Evolutionary conservation across 129 eudicot genomes (phyloP), one percentile per base, ranked within the genome.

Genomic region (Tagetes erecta): DNA sequence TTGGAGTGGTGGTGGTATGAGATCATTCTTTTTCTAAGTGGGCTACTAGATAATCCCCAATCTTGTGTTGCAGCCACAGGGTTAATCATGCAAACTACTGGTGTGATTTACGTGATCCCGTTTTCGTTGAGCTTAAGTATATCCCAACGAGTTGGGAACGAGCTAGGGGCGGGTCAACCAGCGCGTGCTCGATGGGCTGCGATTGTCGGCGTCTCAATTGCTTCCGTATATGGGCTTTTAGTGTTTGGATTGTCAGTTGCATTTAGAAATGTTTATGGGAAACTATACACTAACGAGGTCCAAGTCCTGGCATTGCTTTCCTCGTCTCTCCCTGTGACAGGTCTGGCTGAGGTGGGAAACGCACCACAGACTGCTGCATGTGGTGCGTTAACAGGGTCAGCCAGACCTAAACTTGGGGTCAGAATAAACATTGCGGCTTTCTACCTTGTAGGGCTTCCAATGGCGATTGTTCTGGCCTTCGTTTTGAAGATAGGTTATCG

Each of bases 1-100:
- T 73, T 93, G 49, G 98, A 93, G 35, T 93, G 98, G 98, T 93
- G 98, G 98, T 93, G 90, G 92, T 93, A 93, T 33, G 98, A 93
- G 73, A 90, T 88, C 31, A 81, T 93, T 53, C 76, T 90, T 6
- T 83, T 93, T 49, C 81, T 93, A 33, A 83, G 95, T 14, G 96
- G 98, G 59, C 55, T 87, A 40, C 67, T 93, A 30, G 67, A 49
- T n/a, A 86, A 93, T 69, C 98, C 98, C 0, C 82, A 90, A 64
- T 84, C 92, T 4, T 73, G 86, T 56, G 92, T 90, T 3, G 98
- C 95, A 0, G 95, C 98, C 2, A 87, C 88, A 57, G 98, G 97
- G 10, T 83, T 93, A 35, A 71, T 93, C 41, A 88, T 93, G 58
- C 96, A 93, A 76, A 87, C 88, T 11, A 84, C 86, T 3, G 95